phyloP scores from a whole-genome alignment of 345 rosid genomes.

The Arabidopsis arenosa region DNA sequence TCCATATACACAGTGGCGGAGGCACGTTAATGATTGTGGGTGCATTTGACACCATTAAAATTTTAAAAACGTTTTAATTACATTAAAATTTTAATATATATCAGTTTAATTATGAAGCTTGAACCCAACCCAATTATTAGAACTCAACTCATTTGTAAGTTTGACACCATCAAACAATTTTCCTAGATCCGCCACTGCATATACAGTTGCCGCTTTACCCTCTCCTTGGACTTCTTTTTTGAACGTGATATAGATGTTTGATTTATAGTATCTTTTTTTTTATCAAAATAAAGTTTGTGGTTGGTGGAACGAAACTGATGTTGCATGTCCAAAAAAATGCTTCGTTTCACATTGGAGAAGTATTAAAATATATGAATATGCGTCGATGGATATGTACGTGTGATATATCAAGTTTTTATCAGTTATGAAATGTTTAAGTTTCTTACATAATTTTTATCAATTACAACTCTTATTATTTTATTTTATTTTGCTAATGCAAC shows the following conservation, averaged over 20 bases:
- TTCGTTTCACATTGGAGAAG: constrained; percentile 16
- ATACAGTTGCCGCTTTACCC: constrained; percentile 19
- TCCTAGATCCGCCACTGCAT: too few species aligned
- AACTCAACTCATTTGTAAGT: too few species aligned
- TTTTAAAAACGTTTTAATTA: too few species aligned
- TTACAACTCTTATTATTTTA: constrained; percentile 3
- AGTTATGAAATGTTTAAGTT: neutral
- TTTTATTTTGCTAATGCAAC: too few species aligned
- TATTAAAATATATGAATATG: constrained; percentile 9
- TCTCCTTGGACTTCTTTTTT: constrained; percentile 9
- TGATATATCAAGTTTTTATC: neutral
- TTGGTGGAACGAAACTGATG: constrained; percentile 34
- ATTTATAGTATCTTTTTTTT: neutral
- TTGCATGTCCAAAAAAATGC: constrained; percentile 1
- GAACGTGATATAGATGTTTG: constrained; percentile 34
- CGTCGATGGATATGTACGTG: neutral
- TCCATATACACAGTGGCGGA: neutral
- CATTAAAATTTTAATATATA: too few species aligned
- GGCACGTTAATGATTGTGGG: too few species aligned
- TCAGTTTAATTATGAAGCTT: too few species aligned
- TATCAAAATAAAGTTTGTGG: neutral
- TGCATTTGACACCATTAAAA: too few species aligned
- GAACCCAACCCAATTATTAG: too few species aligned
- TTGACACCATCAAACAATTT: too few species aligned
- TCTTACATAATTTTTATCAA: neutral